Evolutionary conservation across 805 yeast species (phyloP), one percentile per base, ranked within the genome.

Genomic region (Ogataea neopini): DNA sequence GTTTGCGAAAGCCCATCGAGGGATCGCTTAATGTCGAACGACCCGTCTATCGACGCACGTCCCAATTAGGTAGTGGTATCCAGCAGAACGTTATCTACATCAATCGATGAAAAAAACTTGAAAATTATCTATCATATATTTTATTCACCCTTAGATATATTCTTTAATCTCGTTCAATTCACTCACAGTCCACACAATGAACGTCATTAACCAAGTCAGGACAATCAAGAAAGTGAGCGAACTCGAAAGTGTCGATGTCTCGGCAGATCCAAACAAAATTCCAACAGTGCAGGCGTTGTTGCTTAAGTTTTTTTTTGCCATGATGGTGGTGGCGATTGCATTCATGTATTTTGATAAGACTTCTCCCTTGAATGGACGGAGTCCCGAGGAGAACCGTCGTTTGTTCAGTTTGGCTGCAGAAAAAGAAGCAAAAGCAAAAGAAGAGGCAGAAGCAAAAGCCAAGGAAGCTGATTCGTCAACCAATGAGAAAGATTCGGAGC

Each of bases 291-390:
- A 54, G 39, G 57, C 60, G 1, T 30, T 63, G 38, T 28, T 57
- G 7, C 26, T 63, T 28, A 62, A 61, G 37, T 55, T 62, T 20
- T 32, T 58, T 19, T 34, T 64, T 26, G 63, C 66, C 7, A 44
- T 52, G 28, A 52, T 56, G 7, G 33, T 63, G 17, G 54, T 52
- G 4, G 52, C 56, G 18, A 23, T 44, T 19, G 43, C 51, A 1
- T 62, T 56, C 34, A 51, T 60, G 19, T 59, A 59, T 40, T 51
- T 59, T 26, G 67, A 64, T 39, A 56, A 51, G 41, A 52, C 51
- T 0, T 52, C 60, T 6, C 47, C 51, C 3, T 45, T 59, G 8
- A 59, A 60, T 36, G 55, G 49, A 14, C 37, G 25, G 13, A 45
- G 58, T 1, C 57, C 59, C 2, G 58, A 56, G 39, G 60, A 57